These are phyloP conservation scores for Malassezia vespertilionis DNA, from an alignment of 1,284 basidiomycete genomes.

Conservation along the genomic window DNA sequence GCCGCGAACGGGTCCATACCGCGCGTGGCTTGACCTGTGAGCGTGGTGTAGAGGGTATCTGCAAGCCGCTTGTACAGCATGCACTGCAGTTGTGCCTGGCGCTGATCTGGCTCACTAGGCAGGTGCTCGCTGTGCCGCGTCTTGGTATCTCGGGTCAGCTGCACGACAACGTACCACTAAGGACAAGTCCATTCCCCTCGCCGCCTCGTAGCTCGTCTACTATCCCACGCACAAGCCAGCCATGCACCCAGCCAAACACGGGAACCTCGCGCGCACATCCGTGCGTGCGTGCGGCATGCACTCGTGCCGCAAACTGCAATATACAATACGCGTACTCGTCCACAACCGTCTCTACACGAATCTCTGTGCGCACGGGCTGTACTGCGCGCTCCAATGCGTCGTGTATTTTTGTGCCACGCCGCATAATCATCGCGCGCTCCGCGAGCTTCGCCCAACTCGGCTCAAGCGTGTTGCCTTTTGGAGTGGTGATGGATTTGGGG, in stretches of 20 bases:
- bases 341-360: conserved; percentile 54
- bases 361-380: conserved; percentile 54
- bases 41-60: conserved; percentile 17
- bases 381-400: conserved; percentile 67
- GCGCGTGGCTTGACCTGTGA: neutral
- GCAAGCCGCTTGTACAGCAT: conserved; percentile 40
- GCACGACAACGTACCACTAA: conserved; percentile 15
- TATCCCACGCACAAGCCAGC: conserved; percentile 32
- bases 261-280: conserved; percentile 29
- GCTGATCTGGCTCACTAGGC: conserved; percentile 26
- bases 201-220: conserved; percentile 32
- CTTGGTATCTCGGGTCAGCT: conserved; percentile 35
- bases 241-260: conserved; percentile 33
- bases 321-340: conserved; percentile 64
- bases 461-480: conserved; percentile 20
- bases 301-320: conserved; percentile 27
- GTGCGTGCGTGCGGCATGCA: conserved; percentile 12
- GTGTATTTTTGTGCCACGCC: conserved; percentile 55
- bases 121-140: conserved; percentile 25
- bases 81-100: conserved; percentile 29
- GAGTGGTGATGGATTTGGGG: conserved; percentile 29
- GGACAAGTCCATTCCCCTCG: conserved; percentile 3
- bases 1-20: conserved; percentile 18
- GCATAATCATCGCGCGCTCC: conserved; percentile 22
- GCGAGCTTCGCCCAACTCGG: conserved; percentile 18